These are phyloP conservation scores for Hypoxylon intermedium DNA, from an alignment of 495 filamentous ascomycete species.

Conservation along the genomic window DNA sequence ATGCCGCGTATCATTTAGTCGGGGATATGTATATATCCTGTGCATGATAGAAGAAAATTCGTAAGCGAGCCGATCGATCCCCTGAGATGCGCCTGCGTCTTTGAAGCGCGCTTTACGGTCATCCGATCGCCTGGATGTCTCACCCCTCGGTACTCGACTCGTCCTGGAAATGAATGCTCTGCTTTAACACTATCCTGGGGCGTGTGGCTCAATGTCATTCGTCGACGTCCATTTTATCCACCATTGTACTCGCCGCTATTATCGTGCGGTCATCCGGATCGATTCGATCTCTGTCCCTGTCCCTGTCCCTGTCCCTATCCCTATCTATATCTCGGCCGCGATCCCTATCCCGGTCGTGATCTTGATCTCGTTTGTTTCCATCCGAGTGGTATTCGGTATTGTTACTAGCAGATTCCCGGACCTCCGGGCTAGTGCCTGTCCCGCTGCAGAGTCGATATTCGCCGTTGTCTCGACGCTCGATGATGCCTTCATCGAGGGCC, in stretches of 20 bases:
- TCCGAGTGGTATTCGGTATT: constrained; percentile 39
- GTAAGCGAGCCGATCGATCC: constrained; percentile 2
- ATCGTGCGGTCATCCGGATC: constrained; percentile 34
- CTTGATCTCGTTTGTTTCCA: constrained; percentile 20
- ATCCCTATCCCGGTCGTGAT: constrained; percentile 8
- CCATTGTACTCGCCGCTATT: constrained; percentile 41
- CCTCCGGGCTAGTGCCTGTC: constrained; percentile 36
- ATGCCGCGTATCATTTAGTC: constrained; percentile 28
- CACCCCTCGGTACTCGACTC: neutral
- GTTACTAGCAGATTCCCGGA: constrained; percentile 42
- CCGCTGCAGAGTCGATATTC: constrained; percentile 56
- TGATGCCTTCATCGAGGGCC: constrained; percentile 64
- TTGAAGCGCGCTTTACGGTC: no score
- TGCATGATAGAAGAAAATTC: constrained; percentile 29
- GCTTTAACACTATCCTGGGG: constrained; percentile 9
- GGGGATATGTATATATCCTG: neutral
- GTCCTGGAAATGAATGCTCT: constrained; percentile 6
- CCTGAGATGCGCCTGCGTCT: no score
- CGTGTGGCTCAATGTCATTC: constrained; percentile 24
- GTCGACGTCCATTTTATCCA: constrained; percentile 48
- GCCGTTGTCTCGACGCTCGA: constrained; percentile 58
- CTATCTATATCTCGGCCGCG: neutral
- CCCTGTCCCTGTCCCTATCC: neutral
- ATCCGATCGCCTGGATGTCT: constrained; percentile 1
- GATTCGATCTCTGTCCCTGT: constrained; percentile 3